These are phyloP conservation scores for Claviceps fusiformis DNA, from an alignment of 2,329 filamentous ascomycete genomes.

Conservation along the genomic window DNA sequence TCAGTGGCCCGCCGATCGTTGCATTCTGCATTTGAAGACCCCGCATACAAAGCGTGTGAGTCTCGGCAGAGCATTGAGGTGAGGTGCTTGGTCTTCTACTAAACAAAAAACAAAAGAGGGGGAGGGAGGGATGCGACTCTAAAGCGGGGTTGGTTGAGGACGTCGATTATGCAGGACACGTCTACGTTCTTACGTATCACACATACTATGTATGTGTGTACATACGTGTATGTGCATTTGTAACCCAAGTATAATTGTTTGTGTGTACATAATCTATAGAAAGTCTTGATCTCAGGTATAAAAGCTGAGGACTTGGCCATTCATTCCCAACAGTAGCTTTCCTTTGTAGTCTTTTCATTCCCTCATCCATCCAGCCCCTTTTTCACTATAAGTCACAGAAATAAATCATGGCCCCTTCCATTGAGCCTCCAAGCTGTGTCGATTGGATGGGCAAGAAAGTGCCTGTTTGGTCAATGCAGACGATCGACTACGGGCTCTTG, in stretches of 20 bases:
- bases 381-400: background rate
- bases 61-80: slow-evolving; percentile 52
- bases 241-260: background rate
- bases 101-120: slow-evolving; percentile 10
- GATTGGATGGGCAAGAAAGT: slow-evolving; percentile 35
- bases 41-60: slow-evolving; percentile 37
- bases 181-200: background rate
- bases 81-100: slow-evolving; percentile 48
- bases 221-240: background rate
- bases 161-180: background rate
- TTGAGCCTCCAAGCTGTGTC: slow-evolving; percentile 28
- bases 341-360: background rate
- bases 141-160: background rate
- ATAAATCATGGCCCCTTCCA: slow-evolving; percentile 22
- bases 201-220: background rate
- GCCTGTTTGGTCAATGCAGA: slow-evolving; percentile 38
- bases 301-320: background rate
- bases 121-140: background rate
- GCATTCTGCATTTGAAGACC: slow-evolving; percentile 40
- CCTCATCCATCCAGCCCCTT: background rate
- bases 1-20: slow-evolving; percentile 37
- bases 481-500: slow-evolving; percentile 35
- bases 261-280: background rate
- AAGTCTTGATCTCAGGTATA: background rate
- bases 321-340: background rate